These are phyloP conservation scores for Psilocybe azurescens DNA, from an alignment of 768 basidiomycete genomes.

Conservation along the genomic window DNA sequence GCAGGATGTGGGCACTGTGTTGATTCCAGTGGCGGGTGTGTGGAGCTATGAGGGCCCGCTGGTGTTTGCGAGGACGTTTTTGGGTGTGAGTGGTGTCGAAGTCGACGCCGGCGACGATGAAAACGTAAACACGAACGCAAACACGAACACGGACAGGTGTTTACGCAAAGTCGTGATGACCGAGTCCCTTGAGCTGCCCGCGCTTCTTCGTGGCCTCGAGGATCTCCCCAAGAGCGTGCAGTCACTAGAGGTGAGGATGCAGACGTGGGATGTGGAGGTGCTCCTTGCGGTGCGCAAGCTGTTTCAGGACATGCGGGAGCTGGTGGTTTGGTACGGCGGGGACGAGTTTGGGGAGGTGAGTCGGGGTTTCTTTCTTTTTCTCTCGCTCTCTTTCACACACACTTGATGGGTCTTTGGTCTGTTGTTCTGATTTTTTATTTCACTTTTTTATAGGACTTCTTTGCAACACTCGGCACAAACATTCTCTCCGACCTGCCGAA, in stretches of 20 bases:
- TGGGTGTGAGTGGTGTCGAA: background rate
- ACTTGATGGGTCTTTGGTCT: no score
- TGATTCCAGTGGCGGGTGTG: slow-evolving; percentile 28
- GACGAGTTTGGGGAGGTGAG: no score
- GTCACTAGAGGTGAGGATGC: slow-evolving; percentile 29
- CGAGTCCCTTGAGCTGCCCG: slow-evolving; percentile 23
- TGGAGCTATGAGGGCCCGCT: slow-evolving; percentile 34
- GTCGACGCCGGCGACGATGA: background rate
- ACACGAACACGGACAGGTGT: background rate
- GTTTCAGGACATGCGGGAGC: slow-evolving; percentile 20
- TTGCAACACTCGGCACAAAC: slow-evolving; percentile 33
- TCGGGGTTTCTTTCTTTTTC: slow-evolving; percentile 10
- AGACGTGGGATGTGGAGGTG: slow-evolving; percentile 35
- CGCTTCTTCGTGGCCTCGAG: slow-evolving; percentile 26
- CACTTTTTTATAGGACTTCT: slow-evolving; percentile 26
- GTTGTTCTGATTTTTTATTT: no score
- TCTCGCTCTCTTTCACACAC: no score
- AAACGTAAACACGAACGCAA: no score
- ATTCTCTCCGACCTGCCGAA: slow-evolving; percentile 30
- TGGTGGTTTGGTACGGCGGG: slow-evolving; percentile 27
- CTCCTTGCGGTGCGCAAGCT: slow-evolving; percentile 33
- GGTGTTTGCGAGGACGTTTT: slow-evolving; percentile 16
- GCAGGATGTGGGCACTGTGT: no score
- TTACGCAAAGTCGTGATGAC: slow-evolving; percentile 27
- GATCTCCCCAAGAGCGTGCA: slow-evolving; percentile 24